Evolutionary conservation across 768 basidiomycete species (phyloP), one percentile per base, ranked within the genome.

Genomic region (Gloeostereum incarnatum): DNA sequence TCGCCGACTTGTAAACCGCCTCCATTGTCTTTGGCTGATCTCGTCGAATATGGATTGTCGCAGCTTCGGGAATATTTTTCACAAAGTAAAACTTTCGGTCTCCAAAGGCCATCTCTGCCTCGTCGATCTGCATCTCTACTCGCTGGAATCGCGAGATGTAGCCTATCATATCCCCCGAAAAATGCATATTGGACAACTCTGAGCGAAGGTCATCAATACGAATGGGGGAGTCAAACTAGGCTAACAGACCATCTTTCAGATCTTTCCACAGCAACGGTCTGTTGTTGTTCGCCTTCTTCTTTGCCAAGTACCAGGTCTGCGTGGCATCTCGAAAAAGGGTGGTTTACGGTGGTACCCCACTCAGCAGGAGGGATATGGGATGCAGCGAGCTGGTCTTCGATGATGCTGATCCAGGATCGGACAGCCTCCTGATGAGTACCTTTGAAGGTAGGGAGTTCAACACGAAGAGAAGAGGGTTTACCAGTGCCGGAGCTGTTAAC

Each of bases 1-100:
- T 33, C 19, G 45, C 45, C 16, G 45, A 24, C 10, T 46, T 42
- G 36, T 46, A 46, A 4, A 42, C 42, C 2, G 27, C 39, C n/a
- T 33, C 35, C 45, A 46, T 46, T 6, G 34, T 23, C 35, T 6
- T 37, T 13, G 35, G 5, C 2, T 31, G 35, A 18, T 25, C 13
- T 20, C 30, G 22, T 9, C 34, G 32, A 25, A 42, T 31, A 30
- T 42, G 26, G 29, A 42, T 30, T 3, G 19, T n/a, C 24, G 36
- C 27, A 27, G 35, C 41, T 17, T 29, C 27, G 16, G 41, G 35
- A 3, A 42, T 10, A 2, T 25, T 25, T 10, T 31, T 13, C n/a
- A 34, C 29, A 23, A 42, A 42, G 14, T 42, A 30, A 19, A 42
- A 42, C 14, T 36, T 29, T 6, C 29, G 35, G 18, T 42, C 41